Evolutionary conservation across 495 filamentous ascomycete species (phyloP), one percentile per base, ranked within the genome.

Genomic region (Xylaria acuta): DNA sequence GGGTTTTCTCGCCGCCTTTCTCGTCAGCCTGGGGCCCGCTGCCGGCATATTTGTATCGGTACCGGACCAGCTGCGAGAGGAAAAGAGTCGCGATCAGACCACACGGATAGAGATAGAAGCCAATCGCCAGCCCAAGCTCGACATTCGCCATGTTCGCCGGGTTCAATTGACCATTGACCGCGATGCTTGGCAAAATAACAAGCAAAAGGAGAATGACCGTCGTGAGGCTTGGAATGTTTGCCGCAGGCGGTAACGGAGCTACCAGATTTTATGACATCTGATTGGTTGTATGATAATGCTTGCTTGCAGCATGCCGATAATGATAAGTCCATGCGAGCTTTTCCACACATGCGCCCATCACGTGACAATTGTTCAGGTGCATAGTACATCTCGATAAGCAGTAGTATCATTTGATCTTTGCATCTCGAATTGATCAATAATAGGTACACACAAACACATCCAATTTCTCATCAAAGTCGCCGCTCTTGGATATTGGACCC

Each of bases 61-160:
- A 79, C 67, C 60, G 73, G 53, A 77, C 45, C 0, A 79, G 51
- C 58, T 81, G 74, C 0, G 79, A 81, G 9, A 76, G 49, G 38
- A 77, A 41, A 16, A 81, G 73, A 8, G 72, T 73, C 27, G 67
- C 49, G 49, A 81, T 76, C 1, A 81, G 72, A 36, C 76, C 77
- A 43, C 72, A 75, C 8, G 79, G 79, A 47, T 81, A 81, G 41
- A 73, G 14, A 53, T 81, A 81, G 67, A 81, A 81, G 64, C 75
- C 76, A 43, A 80, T 74, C 22, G 75, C 45, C 38, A 81, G 66
- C 49, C 77, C 78, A 58, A 78, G 66, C 70, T 75, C 72, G 47
- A 70, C 70, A 25, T 72, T 72, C 63, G 70, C 51, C 70, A 72
- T 72, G 49, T 36, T 60, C 22, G 30, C 3, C n/a, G 30, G 49